A percentile compares a stretch with the other conserved stretches of the same genome.
phyloP scores from a whole-genome alignment of 2,329 filamentous ascomycete genomes.

The Colletotrichum agaves region DNA sequence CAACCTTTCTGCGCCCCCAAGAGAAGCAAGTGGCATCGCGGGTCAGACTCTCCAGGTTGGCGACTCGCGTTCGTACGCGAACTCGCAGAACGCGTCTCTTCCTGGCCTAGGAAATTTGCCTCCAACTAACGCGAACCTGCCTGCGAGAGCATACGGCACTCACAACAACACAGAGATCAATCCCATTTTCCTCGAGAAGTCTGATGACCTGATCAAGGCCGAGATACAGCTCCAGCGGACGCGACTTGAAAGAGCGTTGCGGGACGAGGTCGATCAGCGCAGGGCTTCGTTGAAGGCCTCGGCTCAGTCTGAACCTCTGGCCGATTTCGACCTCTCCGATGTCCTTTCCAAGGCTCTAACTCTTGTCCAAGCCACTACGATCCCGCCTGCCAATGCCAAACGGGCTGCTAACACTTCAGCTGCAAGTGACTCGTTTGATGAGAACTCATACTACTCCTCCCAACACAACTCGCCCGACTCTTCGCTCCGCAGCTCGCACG shows the following conservation, averaged over 20 bases:
- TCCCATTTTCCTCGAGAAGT: slow-evolving; percentile 86
- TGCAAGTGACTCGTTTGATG: slow-evolving; percentile 85
- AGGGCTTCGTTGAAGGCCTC: slow-evolving; percentile 55
- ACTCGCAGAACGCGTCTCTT: slow-evolving; percentile 49
- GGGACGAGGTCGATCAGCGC: slow-evolving; percentile 79
- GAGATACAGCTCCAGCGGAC: slow-evolving; percentile 84
- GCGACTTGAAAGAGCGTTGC: slow-evolving; percentile 80
- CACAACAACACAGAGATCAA: slow-evolving; percentile 76
- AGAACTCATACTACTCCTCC: slow-evolving; percentile 96
- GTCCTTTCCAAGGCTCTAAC: slow-evolving; percentile 77
- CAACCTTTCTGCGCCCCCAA: slow-evolving; percentile 18
- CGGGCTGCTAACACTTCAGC: slow-evolving; percentile 65
- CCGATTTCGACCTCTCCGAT: slow-evolving; percentile 77
- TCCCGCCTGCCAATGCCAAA: slow-evolving; percentile 66
- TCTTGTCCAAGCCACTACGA: slow-evolving; percentile 75
- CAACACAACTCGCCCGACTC: slow-evolving; percentile 81
- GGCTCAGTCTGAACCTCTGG: slow-evolving; percentile 61
- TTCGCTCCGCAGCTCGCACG: slow-evolving; percentile 56
- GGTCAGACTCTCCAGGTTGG: slow-evolving; percentile 40
- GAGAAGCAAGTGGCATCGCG: slow-evolving; percentile 2
- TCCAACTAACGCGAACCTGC: slow-evolving; percentile 47
- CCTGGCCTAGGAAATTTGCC: slow-evolving; percentile 40
- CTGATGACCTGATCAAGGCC: slow-evolving; percentile 83
- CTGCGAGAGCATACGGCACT: slow-evolving; percentile 53
- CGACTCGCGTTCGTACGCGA: slow-evolving; percentile 50